Conservation (phyloP, 495 filamentous ascomycete genomes). For the Trichoderma parareesei region DNA sequence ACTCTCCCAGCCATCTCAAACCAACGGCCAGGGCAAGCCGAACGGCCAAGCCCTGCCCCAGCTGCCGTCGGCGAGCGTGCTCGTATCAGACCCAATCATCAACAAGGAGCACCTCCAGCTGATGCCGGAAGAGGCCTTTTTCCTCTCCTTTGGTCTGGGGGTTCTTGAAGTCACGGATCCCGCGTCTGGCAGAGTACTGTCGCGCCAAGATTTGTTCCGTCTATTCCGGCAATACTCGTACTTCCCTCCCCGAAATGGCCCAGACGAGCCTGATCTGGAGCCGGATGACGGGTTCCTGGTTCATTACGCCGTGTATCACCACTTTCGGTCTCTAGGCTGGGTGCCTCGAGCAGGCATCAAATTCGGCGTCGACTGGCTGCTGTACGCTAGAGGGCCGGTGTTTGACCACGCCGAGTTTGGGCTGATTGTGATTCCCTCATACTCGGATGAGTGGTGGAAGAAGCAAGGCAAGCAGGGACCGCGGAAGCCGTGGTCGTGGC, state of each 20-base stretch:
- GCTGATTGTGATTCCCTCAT: constrained; percentile 74
- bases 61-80: constrained; percentile 4
- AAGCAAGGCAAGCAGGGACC: constrained; percentile 34
- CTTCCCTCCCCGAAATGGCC: constrained; percentile 47
- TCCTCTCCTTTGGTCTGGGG: constrained; percentile 75
- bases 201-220: constrained; percentile 46
- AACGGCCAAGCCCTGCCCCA: not conserved
- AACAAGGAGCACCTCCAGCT: constrained; percentile 91
- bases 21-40: not conserved
- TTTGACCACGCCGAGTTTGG: constrained; percentile 94
- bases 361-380: constrained; percentile 85
- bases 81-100: constrained; percentile 32
- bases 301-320: constrained; percentile 85
- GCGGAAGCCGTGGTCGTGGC: constrained; percentile 73
- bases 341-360: constrained; percentile 90
- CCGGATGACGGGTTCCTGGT: constrained; percentile 79
- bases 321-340: constrained; percentile 95
- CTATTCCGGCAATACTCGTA: constrained; percentile 62
- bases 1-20: not conserved
- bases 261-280: constrained; percentile 28
- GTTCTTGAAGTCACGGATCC: constrained; percentile 59
- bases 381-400: constrained; percentile 91
- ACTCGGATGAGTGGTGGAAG: constrained; percentile 68
- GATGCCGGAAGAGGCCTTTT: constrained; percentile 85
- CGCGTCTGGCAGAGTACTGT: constrained; percentile 38